Base-by-base conservation (phyloP, 2,329 filamentous ascomycete genomes). In the Colletotrichum cordylinicola region DNA sequence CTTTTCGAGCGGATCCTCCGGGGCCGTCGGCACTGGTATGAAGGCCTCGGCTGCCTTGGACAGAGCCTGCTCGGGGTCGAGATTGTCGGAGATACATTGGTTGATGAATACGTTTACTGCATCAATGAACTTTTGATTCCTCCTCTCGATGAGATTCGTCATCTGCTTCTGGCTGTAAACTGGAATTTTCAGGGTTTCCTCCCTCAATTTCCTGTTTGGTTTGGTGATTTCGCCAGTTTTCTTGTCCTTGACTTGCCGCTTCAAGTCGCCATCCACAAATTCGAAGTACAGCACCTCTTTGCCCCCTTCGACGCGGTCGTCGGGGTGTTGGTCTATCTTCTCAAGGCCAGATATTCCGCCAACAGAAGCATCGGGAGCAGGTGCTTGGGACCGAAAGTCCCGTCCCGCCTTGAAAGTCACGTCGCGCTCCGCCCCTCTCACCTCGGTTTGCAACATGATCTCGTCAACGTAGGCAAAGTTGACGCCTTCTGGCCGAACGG, bases 121-220 rank as follows among this genome's bases (percentile, higher is more conserved):
- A 74, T 92, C 93, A 0, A 88, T 88, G 81, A 98, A 98, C 82
- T 96, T 97, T 69, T 87, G 87, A 80, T 98, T 98, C 64, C 97
- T 90, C 85, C 96, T 97, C 84, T 96, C 95, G 79, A 99, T 98
- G 79, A 98, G 84, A 68, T 89, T 91, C 82, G 94, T 93, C 94
- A 98, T 95, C 85, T 98, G 95, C 83, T 96, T 96, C 84, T 98
- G 96, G 78, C 95, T 95, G 86, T 93, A 98, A 10, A 98, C 94
- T 0, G 96, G 97, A 92, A 98, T 95, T 84, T 94, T 98, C 79
- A 98, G 82, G 76, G 95, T 92, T 80, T 98, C 96, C 24, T 96
- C 91, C 74, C 92, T 90, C 77, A 96, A 87, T 80, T 91, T 94
- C 73, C 92, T 90, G 15, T 89, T 92, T 1, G 94, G 90, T 70